Evolutionary conservation across 306 rosid genomes (phyloP), one percentile per base, ranked within the genome.

Genomic region (Corylus avellana): DNA sequence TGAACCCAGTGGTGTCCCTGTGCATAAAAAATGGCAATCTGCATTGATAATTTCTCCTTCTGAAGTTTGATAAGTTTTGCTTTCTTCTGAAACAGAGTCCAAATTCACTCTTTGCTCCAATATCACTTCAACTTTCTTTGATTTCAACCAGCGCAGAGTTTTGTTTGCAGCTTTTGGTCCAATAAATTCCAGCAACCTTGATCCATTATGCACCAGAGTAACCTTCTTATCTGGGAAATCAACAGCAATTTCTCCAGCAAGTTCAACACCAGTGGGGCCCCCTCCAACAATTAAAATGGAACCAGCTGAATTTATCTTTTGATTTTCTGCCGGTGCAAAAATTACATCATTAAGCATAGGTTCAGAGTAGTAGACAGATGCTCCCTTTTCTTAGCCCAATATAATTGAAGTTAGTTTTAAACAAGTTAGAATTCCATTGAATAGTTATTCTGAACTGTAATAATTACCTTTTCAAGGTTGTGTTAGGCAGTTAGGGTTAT

Each of bases 181-280:
- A 1, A 94, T 78, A 75, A 92, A 94, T 80, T 94, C 96, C 50
- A 94, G 74, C 77, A 94, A 77, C 87, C 97, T 89, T 8, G 88
- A 64, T 47, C 98, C 96, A 70, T 73, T 84, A 74, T 92, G 97
- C 73, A 92, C 94, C 13, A 92, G 50, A 12, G 86, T 92, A 17
- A 94, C 29, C 79, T 78, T 86, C 91, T 89, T 90, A 12, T 85
- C 86, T 0, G 96, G 93, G 74, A 83, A 94, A 78, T 92, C 96
- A 68, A 84, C 88, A 16, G 89, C 92, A 42, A 94, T 92, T 86
- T 92, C 98, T 75, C 88, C 97, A 2, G 97, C 92, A 62, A 92
- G 96, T 76, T 92, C 98, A 25, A 94, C 96, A 57, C 98, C 98
- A 12, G 89, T 88, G 27, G 96, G 98, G 67, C 98, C 98, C 12